These are phyloP conservation scores for Raphanus raphanistrum DNA, from an alignment of 345 rosid genomes.

Conservation along the genomic window DNA sequence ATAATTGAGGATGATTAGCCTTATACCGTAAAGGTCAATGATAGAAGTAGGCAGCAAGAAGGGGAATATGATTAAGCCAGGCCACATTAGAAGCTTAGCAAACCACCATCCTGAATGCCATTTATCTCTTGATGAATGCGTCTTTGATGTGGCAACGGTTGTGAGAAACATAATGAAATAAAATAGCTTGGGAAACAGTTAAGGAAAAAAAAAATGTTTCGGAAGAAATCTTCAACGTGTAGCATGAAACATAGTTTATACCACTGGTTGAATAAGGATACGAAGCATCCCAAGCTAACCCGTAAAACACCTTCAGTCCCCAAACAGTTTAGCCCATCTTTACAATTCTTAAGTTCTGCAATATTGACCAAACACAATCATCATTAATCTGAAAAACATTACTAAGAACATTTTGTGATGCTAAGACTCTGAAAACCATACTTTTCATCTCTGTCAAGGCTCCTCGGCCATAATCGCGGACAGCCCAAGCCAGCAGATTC, in stretches of 20 bases:
- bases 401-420: not conserved
- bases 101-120: conserved; percentile 99
- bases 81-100: conserved; percentile 57
- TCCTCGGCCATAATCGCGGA: conserved; percentile 72
- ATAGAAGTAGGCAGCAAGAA: conserved; percentile 68
- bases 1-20: not conserved
- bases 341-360: conserved; percentile 72
- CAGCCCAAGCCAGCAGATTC: conserved; percentile 80
- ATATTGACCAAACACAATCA: conserved; percentile 21
- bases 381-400: not conserved
- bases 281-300: conserved; percentile 94
- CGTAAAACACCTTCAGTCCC: conserved; percentile 93
- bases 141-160: conserved; percentile 63
- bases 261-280: conserved; percentile 52
- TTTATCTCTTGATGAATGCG: conserved; percentile 52
- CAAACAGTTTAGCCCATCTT: conserved; percentile 65
- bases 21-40: conserved; percentile 72
- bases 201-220: conserved; percentile 38
- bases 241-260: not conserved
- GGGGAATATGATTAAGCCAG: conserved; percentile 55
- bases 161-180: conserved; percentile 72
- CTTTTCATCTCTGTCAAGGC: conserved; percentile 71
- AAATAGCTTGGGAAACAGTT: conserved; percentile 46
- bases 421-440: conserved; percentile 27
- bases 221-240: not conserved